Conservation (phyloP, 2,329 filamentous ascomycete genomes). For the Clarireedia paspali region DNA sequence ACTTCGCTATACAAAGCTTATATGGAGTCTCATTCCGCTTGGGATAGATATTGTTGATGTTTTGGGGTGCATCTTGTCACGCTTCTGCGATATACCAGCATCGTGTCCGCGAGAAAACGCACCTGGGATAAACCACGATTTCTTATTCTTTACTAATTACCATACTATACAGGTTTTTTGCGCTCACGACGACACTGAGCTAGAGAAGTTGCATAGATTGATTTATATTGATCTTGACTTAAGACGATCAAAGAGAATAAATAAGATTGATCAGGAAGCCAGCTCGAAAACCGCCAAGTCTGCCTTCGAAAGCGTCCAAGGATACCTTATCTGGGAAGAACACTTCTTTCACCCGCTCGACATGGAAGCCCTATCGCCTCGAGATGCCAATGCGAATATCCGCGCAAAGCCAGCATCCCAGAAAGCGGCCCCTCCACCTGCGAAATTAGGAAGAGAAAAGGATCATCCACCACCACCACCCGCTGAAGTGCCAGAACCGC, state of each 20-base stretch:
- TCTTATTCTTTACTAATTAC: constrained; percentile 27
- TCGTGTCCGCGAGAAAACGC: constrained; percentile 15
- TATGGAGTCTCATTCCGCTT: background rate
- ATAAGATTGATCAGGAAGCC: constrained; percentile 9
- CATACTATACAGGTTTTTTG: constrained; percentile 25
- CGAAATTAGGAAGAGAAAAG: constrained; percentile 46
- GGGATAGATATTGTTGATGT: constrained; percentile 10
- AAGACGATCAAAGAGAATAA: background rate
- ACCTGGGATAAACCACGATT: constrained; percentile 13
- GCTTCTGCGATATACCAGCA: constrained; percentile 13
- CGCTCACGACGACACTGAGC: constrained; percentile 18
- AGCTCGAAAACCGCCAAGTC: constrained; percentile 16
- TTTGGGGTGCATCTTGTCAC: constrained; percentile 17
- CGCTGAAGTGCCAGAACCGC: constrained; percentile 49
- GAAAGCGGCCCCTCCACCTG: constrained; percentile 43
- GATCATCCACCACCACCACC: constrained; percentile 61
- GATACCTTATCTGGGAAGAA: constrained; percentile 20
- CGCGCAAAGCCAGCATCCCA: constrained; percentile 32
- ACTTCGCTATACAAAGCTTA: constrained; percentile 3
- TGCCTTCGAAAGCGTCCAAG: constrained; percentile 10
- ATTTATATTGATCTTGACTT: constrained; percentile 9
- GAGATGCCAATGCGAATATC: constrained; percentile 56
- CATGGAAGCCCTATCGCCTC: constrained; percentile 56
- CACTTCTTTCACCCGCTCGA: constrained; percentile 39
- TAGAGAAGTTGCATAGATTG: constrained; percentile 10